Evolutionary conservation across 306 rosid genomes (phyloP), one percentile per base, ranked within the genome.

Genomic region (Prunus salicina): DNA sequence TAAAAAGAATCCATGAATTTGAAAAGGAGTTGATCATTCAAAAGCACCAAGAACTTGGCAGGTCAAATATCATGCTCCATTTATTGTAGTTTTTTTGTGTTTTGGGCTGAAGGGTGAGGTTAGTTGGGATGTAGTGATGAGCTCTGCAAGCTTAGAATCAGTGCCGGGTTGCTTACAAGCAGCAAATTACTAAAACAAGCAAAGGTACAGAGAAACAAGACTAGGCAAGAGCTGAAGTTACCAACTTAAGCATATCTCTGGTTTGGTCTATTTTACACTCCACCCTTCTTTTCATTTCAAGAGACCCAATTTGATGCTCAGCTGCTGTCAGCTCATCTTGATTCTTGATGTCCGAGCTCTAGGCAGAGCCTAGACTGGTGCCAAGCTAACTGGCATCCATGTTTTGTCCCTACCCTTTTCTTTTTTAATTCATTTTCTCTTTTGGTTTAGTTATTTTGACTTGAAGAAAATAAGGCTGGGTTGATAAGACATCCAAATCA

Each of bases 401-500:
- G 32, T 28, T 72, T 67, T 45, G 71, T 45, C 46, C 12, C 18
- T 22, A n/a, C 0, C 18, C 19, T 2, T 78, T 34, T 52, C 6
- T n/a, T 32, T 24, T 2, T 12, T 12, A 38, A 6, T 8, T 5
- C 0, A 0, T 53, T 10, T 49, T 12, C 5, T 2, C 1, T 12
- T 27, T 71, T 55, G 3, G 0, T 27, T 16, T 53, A 24, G 10
- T n/a, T 7, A 14, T 25, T 27, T 67, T 76, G 67, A 41, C 49
- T 67, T 15, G 18, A 16, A 30, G 46, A 46, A 22, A 25, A 20
- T 41, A 50, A 51, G 41, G 32, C 73, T 60, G 47, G 57, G 55
- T 43, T 18, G 69, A 69, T 69, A 80, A 71, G 84, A 77, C 72
- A 12, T 28, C 41, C 28, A 47, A 3, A 3, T 25, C 71, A 24